Percentiles rank a stretch among this genome's conserved stretches.
Conservation (phyloP, 768 basidiomycete genomes). For the Nidularia pulvinata region DNA sequence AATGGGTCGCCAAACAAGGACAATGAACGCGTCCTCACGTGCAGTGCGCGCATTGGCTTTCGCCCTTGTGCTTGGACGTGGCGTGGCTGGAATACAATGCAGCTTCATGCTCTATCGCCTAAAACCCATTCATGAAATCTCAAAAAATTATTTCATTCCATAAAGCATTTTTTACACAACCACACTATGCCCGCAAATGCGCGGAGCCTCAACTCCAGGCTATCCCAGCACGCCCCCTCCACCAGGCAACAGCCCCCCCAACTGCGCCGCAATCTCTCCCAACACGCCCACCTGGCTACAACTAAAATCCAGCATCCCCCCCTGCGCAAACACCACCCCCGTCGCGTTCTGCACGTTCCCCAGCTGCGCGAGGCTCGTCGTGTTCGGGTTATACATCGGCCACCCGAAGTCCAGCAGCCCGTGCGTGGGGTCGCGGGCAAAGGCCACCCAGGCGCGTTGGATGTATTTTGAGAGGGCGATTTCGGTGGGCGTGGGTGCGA, state of each 20-base stretch:
- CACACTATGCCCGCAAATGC: not conserved
- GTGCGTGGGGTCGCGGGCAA: slow-evolving; percentile 33
- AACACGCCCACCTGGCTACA: slow-evolving; percentile 8
- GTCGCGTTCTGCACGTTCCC: slow-evolving; percentile 16
- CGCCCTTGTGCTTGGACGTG: too few species aligned
- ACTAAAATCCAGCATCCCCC: slow-evolving; percentile 9
- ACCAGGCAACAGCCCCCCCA: not conserved
- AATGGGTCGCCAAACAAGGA: too few species aligned
- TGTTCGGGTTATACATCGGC: slow-evolving; percentile 15
- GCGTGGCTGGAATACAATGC: too few species aligned
- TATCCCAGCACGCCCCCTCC: not conserved
- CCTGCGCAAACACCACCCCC: slow-evolving; percentile 11
- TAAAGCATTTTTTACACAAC: too few species aligned
- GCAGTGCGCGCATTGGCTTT: too few species aligned
- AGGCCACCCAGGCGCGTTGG: slow-evolving; percentile 38
- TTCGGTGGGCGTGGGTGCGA: slow-evolving; percentile 15
- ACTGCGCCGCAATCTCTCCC: not conserved
- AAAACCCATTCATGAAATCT: too few species aligned
- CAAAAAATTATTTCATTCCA: too few species aligned
- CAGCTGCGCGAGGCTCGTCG: slow-evolving; percentile 12
- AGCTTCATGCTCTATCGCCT: too few species aligned
- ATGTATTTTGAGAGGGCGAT: slow-evolving; percentile 30
- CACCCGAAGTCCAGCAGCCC: slow-evolving; percentile 19
- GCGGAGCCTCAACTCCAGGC: not conserved
- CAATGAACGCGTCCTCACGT: too few species aligned